Base-by-base conservation (phyloP, 495 filamentous ascomycete species). In the Penicillium flavigenum region DNA sequence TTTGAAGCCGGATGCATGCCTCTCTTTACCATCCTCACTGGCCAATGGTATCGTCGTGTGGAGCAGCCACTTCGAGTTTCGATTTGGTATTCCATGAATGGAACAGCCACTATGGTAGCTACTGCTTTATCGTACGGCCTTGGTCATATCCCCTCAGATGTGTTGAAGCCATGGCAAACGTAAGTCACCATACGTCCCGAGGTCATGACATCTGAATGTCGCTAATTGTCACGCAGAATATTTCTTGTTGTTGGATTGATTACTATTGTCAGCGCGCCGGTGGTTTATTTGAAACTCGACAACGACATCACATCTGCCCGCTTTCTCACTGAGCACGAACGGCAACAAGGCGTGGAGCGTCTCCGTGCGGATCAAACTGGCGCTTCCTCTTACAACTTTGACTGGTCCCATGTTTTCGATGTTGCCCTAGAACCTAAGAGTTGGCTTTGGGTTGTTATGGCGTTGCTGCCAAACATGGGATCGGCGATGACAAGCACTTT, bases 1-100 rank as follows among this genome's bases (percentile, higher is more conserved):
- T 61, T 74, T n/a, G 71, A 72, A 53, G 72, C 58, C 0, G 62
- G 60, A 12, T 62, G 72, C 42, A 63, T 64, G n/a, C 70, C 71
- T 1, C 61, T 63, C 8, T 71, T 66, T 57, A 65, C 71, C 26
- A 38, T 72, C 31, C 54, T 72, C 14, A 70, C 69, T 1, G 50
- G 60, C 5, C 57, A 50, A 49, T 56, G 57, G 34, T 65, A 53
- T 32, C 56, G 47, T 7, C 47, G 53, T 4, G 41, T 51, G 0
- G 63, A 63, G 36, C 60, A 65, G 17, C 49, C 60, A 2, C 34
- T 58, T 31, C 47, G 63, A 6, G 59, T 47, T 26, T 47, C 56
- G 2, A 46, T 52, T 4, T 65, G 62, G 62, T 57, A 57, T 12
- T 52, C 31, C 6, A 41, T 39, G 32, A 61, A 56, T 17, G 58